Percentiles rank a stretch among this genome's conserved stretches.
phyloP scores from a whole-genome alignment of 768 basidiomycete species.

The Boletus vinaceobasis region DNA sequence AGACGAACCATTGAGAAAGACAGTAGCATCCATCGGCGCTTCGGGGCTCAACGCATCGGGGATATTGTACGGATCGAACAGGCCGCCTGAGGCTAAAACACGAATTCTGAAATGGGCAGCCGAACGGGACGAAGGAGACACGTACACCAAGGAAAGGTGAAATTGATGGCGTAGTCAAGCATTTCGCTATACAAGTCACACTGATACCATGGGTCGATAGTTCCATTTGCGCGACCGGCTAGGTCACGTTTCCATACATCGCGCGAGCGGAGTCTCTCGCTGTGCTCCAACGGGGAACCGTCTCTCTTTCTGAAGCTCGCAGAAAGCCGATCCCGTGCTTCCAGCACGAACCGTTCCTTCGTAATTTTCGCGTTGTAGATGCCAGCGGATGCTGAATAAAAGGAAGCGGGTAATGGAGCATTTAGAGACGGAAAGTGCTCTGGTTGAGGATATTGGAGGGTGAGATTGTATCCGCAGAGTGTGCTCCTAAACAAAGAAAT shows the following conservation, averaged over 20 bases:
- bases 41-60: constrained; percentile 5
- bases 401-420: background rate
- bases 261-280: constrained; percentile 17
- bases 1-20: background rate
- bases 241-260: constrained; percentile 44
- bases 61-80: constrained; percentile 48
- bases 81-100: constrained; percentile 17
- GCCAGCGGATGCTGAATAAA: background rate
- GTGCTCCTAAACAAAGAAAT: constrained; percentile 42
- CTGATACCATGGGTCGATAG: constrained; percentile 56
- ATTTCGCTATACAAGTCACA: constrained; percentile 59
- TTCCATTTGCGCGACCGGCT: constrained; percentile 46
- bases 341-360: constrained; percentile 6
- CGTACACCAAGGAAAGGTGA: constrained; percentile 56
- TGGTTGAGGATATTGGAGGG: constrained; percentile 64
- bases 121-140: background rate
- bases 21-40: background rate
- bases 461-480: constrained; percentile 64
- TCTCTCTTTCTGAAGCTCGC: constrained; percentile 12
- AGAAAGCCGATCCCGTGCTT: constrained; percentile 7
- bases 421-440: constrained; percentile 41
- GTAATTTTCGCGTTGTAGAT: background rate
- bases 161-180: constrained; percentile 67
- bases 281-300: constrained; percentile 13
- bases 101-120: background rate